These are phyloP conservation scores for Collybia mongolica DNA, from an alignment of 768 basidiomycete genomes.

Conservation along the genomic window DNA sequence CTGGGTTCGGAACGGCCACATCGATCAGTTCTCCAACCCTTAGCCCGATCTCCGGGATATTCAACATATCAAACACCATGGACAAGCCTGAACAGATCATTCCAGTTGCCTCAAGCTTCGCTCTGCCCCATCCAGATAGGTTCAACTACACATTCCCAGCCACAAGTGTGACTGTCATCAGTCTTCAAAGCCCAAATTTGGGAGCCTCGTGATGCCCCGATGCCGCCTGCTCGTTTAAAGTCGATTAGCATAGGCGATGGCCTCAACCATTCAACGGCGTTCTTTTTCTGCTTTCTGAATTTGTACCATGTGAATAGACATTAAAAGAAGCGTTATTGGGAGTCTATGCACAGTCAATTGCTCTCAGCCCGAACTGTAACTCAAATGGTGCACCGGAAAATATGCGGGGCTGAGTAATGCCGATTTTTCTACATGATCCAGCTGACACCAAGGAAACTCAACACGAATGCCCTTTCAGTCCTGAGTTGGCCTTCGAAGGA, in stretches of 20 bases:
- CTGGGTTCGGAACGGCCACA: conserved; percentile 20
- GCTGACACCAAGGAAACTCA: conserved; percentile 7
- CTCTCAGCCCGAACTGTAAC: conserved; percentile 6
- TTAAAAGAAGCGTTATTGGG: too few relatives aligned
- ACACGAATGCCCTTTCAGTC: background rate
- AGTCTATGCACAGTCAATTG: too few relatives aligned
- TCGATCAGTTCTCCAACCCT: conserved; percentile 23
- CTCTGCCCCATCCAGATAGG: conserved; percentile 24
- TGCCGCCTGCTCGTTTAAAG: background rate
- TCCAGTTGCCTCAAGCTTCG: conserved; percentile 24
- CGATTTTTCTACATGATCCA: conserved; percentile 9
- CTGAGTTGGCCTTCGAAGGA: conserved; percentile 3
- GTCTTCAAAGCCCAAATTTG: conserved; percentile 16
- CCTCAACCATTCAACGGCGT: background rate
- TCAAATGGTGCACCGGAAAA: conserved; percentile 20
- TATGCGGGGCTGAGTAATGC: conserved; percentile 16
- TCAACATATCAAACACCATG: conserved; percentile 31
- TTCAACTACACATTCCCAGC: conserved; percentile 34
- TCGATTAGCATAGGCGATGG: background rate
- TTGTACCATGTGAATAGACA: too few relatives aligned
- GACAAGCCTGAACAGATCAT: conserved; percentile 29
- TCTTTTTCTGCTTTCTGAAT: background rate
- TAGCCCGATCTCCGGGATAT: conserved; percentile 28
- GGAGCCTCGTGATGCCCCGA: conserved; percentile 2
- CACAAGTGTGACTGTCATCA: conserved; percentile 28